phyloP scores from a whole-genome alignment of 2,329 filamentous ascomycete species.

The Epichloe coenophiala region DNA sequence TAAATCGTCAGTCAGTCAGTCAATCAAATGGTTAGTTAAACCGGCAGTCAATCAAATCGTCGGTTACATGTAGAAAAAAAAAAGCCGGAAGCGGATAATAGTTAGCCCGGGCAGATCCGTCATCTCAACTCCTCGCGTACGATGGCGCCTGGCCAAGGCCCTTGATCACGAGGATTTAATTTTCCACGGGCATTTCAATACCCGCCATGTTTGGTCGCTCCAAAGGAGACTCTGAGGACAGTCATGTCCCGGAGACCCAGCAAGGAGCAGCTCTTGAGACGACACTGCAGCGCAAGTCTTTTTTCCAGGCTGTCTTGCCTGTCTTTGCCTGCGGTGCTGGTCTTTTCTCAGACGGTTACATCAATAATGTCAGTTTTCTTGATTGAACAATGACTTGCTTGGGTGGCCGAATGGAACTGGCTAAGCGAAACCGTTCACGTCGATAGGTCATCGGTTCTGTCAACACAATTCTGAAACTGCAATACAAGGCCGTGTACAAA shows the following conservation, averaged over 20 bases:
- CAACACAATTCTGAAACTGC: slow-evolving; percentile 54
- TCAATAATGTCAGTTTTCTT: slow-evolving; percentile 55
- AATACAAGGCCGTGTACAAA: slow-evolving; percentile 61
- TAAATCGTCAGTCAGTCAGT: too few relatives aligned
- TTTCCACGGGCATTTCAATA: too few relatives aligned
- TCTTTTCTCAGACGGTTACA: slow-evolving; percentile 82
- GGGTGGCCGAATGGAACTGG: not conserved
- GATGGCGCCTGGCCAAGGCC: too few relatives aligned
- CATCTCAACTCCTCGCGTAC: too few relatives aligned
- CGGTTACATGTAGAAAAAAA: too few relatives aligned
- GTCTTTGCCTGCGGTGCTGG: slow-evolving; percentile 82
- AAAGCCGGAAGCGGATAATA: too few relatives aligned
- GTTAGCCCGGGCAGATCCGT: too few relatives aligned
- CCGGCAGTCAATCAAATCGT: too few relatives aligned
- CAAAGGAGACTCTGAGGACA: not conserved
- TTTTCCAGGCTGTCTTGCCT: slow-evolving; percentile 32
- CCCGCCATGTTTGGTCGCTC: not conserved
- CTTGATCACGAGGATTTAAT: not conserved
- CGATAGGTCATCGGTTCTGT: slow-evolving; percentile 75
- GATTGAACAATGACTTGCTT: not conserved
- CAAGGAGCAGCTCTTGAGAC: slow-evolving; percentile 5
- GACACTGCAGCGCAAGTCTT: slow-evolving; percentile 9
- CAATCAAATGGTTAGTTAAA: too few relatives aligned
- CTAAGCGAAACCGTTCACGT: not conserved
- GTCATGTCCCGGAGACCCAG: not conserved